Evolutionary conservation across 164 flowering plant genomes (phyloP), one percentile per base, ranked within the genome.

Genomic region (Stephania cephalantha): DNA sequence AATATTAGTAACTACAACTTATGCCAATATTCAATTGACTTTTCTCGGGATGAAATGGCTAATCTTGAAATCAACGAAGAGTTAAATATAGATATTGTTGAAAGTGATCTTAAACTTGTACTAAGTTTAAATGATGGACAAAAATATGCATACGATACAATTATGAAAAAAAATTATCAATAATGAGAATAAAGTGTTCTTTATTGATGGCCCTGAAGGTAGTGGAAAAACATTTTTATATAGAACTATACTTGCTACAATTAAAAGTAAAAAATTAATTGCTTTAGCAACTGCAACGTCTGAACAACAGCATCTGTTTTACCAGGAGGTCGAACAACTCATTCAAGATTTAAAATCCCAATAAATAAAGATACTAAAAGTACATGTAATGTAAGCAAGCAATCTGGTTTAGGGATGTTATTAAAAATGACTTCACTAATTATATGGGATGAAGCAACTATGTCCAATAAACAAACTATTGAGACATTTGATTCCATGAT

Each of bases 381-480:
- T 3, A 9, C 12, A 2, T 70, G 72, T 46, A 4, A 13, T 15
- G 48, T 70, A 1, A 46, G 17, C 20, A 22, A 46, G 4, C 46
- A 71, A 7, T 2, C 1, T 35, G 42, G 42, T 29, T 15, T 42
- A 18, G 46, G 45, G 12, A 11, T 46, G 29, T 22, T 66, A 1
- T 42, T 74, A 25, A 3, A 5, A 3, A n/a, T 17, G n/a, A 25
- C 76, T 15, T 53, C 13, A 9, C 8, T 77, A 0, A 70, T 82
- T 3, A 50, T 68, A 15, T 75, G 76, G 72, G 78, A 82, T 69
- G 77, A 74, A 65, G 69, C 72, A 12, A 22, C 52, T 7, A 81
- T 35, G 79, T 72, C 68, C 71, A 2, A 31, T 58, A 5, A n/a
- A 18, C 9, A 6, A 12, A 18, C 13, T 12, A 35, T 75, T 7